Evolutionary conservation across 2,329 filamentous ascomycete genomes (phyloP).

Genomic region (Pleurostoma richardsiae): DNA sequence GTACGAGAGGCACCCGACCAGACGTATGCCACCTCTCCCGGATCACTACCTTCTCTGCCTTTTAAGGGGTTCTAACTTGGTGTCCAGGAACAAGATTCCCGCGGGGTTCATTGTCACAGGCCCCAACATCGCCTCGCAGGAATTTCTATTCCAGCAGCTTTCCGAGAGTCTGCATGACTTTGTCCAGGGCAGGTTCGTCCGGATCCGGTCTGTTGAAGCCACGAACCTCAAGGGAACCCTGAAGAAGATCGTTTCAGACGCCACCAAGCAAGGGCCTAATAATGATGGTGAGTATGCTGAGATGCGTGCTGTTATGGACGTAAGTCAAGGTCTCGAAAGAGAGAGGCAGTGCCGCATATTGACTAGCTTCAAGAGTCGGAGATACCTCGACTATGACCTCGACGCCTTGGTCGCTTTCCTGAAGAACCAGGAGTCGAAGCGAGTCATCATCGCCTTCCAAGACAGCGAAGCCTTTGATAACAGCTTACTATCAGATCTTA

Average conservation of each 20-base stretch:
- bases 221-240: constrained; percentile 67
- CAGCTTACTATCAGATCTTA: constrained; percentile 63
- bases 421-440: constrained; percentile 43
- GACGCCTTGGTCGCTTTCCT: constrained; percentile 62
- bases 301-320: constrained; percentile 38
- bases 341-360: constrained; percentile 7
- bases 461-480: constrained; percentile 81
- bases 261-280: constrained; percentile 39
- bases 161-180: constrained; percentile 47
- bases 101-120: constrained; percentile 72
- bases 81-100: constrained; percentile 46
- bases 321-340: constrained; percentile 22
- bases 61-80: too few relatives aligned
- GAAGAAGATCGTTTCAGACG: constrained; percentile 68
- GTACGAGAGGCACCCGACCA: constrained; percentile 30
- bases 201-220: constrained; percentile 66
- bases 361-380: constrained; percentile 42
- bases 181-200: constrained; percentile 52
- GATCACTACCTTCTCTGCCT: too few relatives aligned
- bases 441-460: constrained; percentile 69
- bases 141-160: constrained; percentile 68
- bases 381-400: constrained; percentile 73
- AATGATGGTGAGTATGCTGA: constrained; percentile 53
- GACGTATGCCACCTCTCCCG: constrained; percentile 14
- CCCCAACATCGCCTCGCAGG: constrained; percentile 72